A percentile compares a stretch with the other conserved stretches of the same genome.
These are phyloP conservation scores for Neoascochyta sp. DNA, from an alignment of 2,329 filamentous ascomycete species.

Conservation along the genomic window DNA sequence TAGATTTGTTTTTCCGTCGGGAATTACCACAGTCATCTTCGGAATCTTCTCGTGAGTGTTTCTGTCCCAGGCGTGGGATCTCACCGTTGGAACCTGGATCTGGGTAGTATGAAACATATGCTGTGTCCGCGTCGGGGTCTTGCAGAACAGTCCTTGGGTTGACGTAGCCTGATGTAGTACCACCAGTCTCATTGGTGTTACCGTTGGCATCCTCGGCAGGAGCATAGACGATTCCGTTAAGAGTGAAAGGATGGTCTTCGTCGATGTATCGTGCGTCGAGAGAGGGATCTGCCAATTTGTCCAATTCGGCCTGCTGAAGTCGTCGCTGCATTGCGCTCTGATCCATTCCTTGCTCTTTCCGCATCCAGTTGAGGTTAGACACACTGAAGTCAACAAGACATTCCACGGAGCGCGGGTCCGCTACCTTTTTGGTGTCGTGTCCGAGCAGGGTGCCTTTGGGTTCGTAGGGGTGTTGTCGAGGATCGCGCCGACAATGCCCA, in stretches of 20 bases:
- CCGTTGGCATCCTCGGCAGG: conserved; percentile 28
- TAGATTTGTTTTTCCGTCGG: conserved; percentile 15
- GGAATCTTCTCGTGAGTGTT: conserved; percentile 28
- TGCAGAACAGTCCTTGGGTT: conserved; percentile 14
- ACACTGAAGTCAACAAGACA: conserved; percentile 84
- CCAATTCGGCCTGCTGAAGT: conserved; percentile 52
- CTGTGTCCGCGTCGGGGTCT: conserved; percentile 2
- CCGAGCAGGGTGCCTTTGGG: conserved; percentile 85
- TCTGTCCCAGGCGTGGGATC: conserved; percentile 30
- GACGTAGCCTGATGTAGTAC: conserved; percentile 6
- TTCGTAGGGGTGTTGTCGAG: conserved; percentile 71
- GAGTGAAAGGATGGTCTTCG: conserved; percentile 35
- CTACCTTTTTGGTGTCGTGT: conserved; percentile 84
- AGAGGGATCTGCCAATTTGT: conserved; percentile 47
- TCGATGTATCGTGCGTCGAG: conserved; percentile 46
- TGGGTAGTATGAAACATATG: background rate
- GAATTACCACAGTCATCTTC: conserved; percentile 23
- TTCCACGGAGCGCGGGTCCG: conserved; percentile 87
- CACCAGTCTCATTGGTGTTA: conserved; percentile 24
- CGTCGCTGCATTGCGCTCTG: conserved; percentile 48
- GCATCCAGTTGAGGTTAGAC: conserved; percentile 83
- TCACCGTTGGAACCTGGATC: conserved; percentile 4
- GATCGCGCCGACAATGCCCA: conserved; percentile 66
- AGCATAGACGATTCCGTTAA: conserved; percentile 44
- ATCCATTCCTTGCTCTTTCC: conserved; percentile 47